These are phyloP conservation scores for Hypoxylon sp. DNA, from an alignment of 2,329 filamentous ascomycete species.

Conservation along the genomic window DNA sequence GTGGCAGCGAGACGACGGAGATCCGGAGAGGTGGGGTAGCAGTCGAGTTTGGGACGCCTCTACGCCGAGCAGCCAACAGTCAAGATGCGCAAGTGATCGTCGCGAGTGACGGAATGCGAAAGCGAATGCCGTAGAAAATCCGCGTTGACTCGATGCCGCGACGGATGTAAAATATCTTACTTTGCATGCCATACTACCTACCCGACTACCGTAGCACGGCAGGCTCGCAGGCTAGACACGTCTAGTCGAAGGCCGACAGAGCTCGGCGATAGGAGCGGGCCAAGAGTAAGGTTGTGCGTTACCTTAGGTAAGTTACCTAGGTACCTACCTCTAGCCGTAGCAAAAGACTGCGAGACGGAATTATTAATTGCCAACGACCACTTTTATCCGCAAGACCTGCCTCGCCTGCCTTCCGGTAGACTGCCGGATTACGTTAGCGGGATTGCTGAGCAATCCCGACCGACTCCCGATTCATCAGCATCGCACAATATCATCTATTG, in stretches of 20 bases:
- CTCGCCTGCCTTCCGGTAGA: constrained; percentile 18
- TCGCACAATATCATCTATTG: constrained; percentile 18
- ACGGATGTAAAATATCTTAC: too few species aligned
- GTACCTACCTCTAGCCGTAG: too few species aligned
- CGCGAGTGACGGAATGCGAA: neutral
- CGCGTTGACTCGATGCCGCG: constrained; percentile 12
- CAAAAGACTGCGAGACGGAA: constrained; percentile 9
- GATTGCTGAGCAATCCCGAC: constrained; percentile 34
- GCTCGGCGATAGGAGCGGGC: too few species aligned
- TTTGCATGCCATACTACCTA: too few species aligned
- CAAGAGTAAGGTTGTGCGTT: too few species aligned
- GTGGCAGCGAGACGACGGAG: constrained; percentile 11
- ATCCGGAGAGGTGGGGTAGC: constrained; percentile 15
- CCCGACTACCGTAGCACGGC: too few species aligned
- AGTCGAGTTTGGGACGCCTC: neutral
- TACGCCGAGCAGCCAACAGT: constrained; percentile 12
- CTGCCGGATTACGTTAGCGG: constrained; percentile 22
- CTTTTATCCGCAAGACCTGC: constrained; percentile 6
- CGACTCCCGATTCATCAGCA: constrained; percentile 34
- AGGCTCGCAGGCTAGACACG: too few species aligned
- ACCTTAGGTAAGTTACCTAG: too few species aligned
- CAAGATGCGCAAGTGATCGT: constrained; percentile 2
- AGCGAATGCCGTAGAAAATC: constrained; percentile 8
- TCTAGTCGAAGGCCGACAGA: too few species aligned
- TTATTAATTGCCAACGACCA: constrained; percentile 28